Evolutionary conservation across 371 early-diverging fungal species (phyloP).

Genomic region (Phascolomyces articulosus): DNA sequence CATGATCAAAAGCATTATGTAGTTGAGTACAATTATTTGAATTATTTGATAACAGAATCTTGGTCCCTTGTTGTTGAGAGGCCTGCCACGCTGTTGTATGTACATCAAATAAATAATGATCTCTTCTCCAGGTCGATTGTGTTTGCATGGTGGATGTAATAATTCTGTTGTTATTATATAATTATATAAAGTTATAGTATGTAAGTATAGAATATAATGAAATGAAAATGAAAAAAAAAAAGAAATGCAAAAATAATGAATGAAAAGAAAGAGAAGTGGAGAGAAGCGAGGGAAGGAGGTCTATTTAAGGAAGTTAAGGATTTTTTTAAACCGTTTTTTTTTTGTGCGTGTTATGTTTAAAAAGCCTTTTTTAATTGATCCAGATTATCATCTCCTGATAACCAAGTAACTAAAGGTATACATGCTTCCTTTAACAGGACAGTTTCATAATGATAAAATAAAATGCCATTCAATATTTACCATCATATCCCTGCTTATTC

Average conservation of each 20-base stretch:
- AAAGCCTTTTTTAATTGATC: no score
- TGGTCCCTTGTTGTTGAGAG: neutral
- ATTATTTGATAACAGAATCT: neutral
- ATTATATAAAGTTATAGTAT: neutral
- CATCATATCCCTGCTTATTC: constrained; percentile 25
- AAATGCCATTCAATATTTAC: constrained; percentile 54
- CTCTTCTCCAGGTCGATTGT: constrained; percentile 9
- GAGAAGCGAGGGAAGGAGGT: neutral
- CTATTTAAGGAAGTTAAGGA: no score
- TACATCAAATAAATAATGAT: constrained; percentile 11
- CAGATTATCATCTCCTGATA: constrained; percentile 44
- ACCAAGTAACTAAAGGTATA: constrained; percentile 68
- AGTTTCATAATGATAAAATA: constrained; percentile 60
- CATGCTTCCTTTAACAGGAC: constrained; percentile 56
- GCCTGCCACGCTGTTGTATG: neutral
- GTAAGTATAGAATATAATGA: neutral
- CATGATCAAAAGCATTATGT: constrained; percentile 1
- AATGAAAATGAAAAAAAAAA: neutral
- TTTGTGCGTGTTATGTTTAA: no score
- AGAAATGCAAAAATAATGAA: constrained; percentile 5
- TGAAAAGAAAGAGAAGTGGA: neutral
- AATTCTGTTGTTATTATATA: neutral
- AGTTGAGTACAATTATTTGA: neutral
- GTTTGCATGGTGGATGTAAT: constrained; percentile 2
- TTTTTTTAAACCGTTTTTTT: no score